phyloP scores from a whole-genome alignment of 495 filamentous ascomycete species.

The Chaetomium cochliodes region DNA sequence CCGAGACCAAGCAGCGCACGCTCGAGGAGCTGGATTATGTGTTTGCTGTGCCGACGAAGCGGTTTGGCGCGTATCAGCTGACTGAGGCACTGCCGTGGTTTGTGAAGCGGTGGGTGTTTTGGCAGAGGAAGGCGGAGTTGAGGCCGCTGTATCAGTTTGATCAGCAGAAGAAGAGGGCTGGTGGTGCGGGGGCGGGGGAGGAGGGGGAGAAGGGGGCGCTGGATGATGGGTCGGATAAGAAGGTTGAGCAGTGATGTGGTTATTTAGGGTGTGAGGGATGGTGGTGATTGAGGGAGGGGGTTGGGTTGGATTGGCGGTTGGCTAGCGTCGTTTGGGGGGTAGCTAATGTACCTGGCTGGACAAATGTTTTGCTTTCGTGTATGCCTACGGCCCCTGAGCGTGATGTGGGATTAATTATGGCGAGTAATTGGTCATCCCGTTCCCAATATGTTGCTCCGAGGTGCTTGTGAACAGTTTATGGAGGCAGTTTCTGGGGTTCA shows the following conservation, averaged over 20 bases:
- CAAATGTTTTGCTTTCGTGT: neutral
- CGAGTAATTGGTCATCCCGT: neutral
- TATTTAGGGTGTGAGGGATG: neutral
- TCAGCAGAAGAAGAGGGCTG: conserved; percentile 4
- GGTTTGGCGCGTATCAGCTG: conserved; percentile 64
- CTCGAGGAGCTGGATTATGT: conserved; percentile 83
- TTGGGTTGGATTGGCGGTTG: neutral
- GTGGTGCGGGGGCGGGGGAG: too few species aligned
- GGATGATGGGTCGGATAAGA: neutral
- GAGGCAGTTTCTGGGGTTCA: too few species aligned
- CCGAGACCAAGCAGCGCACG: conserved; percentile 66
- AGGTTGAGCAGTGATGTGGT: neutral
- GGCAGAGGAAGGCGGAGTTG: conserved; percentile 51
- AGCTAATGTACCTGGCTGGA: too few species aligned
- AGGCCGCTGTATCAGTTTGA: conserved; percentile 64
- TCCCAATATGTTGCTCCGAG: too few species aligned
- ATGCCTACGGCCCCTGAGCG: neutral
- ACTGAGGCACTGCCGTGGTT: conserved; percentile 64
- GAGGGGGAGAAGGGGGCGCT: neutral
- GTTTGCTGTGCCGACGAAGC: conserved; percentile 67
- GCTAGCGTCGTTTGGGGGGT: too few species aligned
- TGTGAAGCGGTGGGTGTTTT: conserved; percentile 65
- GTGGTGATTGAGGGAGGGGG: neutral
- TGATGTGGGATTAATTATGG: neutral
- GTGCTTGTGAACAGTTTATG: too few species aligned